Evolutionary conservation across 805 yeast genomes (phyloP).

Genomic region (Aciculoconidium aculeatum): DNA sequence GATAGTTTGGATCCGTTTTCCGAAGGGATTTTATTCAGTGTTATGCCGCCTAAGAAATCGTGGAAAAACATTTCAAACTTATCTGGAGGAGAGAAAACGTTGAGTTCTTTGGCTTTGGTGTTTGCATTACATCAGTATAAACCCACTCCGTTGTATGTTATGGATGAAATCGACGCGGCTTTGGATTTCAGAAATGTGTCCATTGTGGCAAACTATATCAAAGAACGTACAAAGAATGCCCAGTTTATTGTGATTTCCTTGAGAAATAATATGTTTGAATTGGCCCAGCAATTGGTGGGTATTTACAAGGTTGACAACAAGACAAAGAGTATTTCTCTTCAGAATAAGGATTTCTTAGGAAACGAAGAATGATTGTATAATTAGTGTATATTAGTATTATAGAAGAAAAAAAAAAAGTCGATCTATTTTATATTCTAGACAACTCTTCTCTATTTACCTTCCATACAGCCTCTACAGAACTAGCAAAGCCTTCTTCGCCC

Average conservation of each 20-base stretch:
- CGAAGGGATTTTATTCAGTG: constrained; percentile 93
- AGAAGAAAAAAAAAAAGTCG: background rate
- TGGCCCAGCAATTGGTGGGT: constrained; percentile 91
- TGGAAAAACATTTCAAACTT: constrained; percentile 95
- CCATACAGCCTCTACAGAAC: constrained; percentile 33
- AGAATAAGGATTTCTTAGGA: constrained; percentile 50
- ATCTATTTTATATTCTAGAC: constrained; percentile 3
- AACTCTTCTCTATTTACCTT: constrained; percentile 7
- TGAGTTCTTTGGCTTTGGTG: constrained; percentile 89
- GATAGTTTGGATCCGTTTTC: constrained; percentile 97
- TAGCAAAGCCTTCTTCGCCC: constrained; percentile 68
- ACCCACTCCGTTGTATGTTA: constrained; percentile 95
- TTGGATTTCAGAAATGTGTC: constrained; percentile 95
- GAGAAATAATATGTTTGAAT: constrained; percentile 96
- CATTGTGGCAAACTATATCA: constrained; percentile 94
- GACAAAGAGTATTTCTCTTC: constrained; percentile 78
- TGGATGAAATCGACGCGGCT: constrained; percentile 99
- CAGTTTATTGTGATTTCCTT: constrained; percentile 94
- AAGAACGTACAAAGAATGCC: constrained; percentile 92
- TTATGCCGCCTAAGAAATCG: constrained; percentile 98
- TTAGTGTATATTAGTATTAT: constrained; percentile 6
- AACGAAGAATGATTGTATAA: constrained; percentile 3
- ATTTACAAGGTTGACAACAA: constrained; percentile 88
- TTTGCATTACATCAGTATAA: constrained; percentile 94
- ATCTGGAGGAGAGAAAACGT: constrained; percentile 97